Evolutionary conservation across 495 filamentous ascomycete species (phyloP), one percentile per base, ranked within the genome.

Genomic region (Penicillium arizonense): DNA sequence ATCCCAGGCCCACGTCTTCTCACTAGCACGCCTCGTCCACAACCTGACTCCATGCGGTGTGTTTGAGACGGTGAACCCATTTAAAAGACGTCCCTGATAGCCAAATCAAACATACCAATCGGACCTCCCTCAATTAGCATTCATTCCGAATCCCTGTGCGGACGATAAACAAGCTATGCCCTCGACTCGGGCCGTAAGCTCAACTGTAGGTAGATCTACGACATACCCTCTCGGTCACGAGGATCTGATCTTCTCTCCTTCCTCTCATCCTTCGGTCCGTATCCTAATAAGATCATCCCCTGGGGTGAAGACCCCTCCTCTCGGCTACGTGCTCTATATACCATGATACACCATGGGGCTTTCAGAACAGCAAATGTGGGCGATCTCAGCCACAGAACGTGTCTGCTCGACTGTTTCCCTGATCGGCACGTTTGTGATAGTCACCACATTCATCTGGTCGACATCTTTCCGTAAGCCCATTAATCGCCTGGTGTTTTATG

Each of bases 401-500:
- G 67, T 79, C 9, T 83, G 82, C 57, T 90, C 88, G 0, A 70
- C 82, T 10, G 73, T 94, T 58, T 95, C 90, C 0, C 62, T 96
- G 3, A 12, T 86, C 3, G 89, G 89, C 41, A 87, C 85, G 24
- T 55, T 83, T 39, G 86, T 94, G 64, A 87, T 95, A 45, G 80
- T 94, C 30, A 50, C 77, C 44, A 91, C 90, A 32, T 95, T 91
- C 56, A 64, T 82, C 13, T 54, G 72, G 13, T 74, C 70, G 4
- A 49, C 51, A 3, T 58, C 64, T 1, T 76, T 76, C 36, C 72
- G 86, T 52, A 91, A 92, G 69, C 89, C 91, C n/a, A 91, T 96
- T 71, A 95, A 95, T 60, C 81, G 90, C 3, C 74, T 96, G 4
- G 82, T 93, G 9, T 95, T 96, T 67, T 92, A 86, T 62, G 90